Evolutionary conservation across 2,329 filamentous ascomycete genomes (phyloP), one percentile per base, ranked within the genome.

Genomic region (Penicillium sp.): DNA sequence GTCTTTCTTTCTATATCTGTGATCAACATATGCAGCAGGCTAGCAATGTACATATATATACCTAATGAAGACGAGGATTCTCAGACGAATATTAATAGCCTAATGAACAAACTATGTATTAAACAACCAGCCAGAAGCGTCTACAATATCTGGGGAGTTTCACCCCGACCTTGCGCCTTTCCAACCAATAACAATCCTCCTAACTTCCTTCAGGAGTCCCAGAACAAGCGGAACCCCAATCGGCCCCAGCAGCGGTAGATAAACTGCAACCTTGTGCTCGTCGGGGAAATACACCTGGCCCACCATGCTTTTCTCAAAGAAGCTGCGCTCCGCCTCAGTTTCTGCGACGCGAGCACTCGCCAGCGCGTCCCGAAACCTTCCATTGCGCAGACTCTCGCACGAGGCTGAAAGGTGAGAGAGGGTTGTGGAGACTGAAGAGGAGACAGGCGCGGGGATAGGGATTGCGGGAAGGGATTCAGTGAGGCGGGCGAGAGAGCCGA

Each of bases 231-330:
- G 95, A 13, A 98, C 94, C 5, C 91, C 93, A 46, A 98, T 88
- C 0, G 95, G 95, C 0, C 95, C 95, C 46, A 99, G 80, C 11
- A 99, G 80, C 1, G 95, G 95, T 70, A 99, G 79, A 75, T 99
- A 99, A 0, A 99, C 95, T 0, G 95, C 95, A 26, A 99, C 87
- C 78, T 98, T 99, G 77, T 99, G 95, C 80, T 99, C 95, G 73
- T 99, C 95, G 0, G 95, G 95, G 76, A 99, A 99, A 77, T 98
- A 99, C 2, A 98, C 89, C 79, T 98, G 95, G 0, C 93, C 95
- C 13, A 99, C 95, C 95, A 99, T 99, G 73, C 91, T 96, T 79
- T 96, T 96, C 78, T 99, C 95, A 69, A 99, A 99, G 78, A 99
- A 99, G 0, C 94, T 94, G 64, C 90, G 88, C 76, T 99, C 95